phyloP scores from a whole-genome alignment of 192 early-diverging fungal species.

The Backusella westeae region DNA sequence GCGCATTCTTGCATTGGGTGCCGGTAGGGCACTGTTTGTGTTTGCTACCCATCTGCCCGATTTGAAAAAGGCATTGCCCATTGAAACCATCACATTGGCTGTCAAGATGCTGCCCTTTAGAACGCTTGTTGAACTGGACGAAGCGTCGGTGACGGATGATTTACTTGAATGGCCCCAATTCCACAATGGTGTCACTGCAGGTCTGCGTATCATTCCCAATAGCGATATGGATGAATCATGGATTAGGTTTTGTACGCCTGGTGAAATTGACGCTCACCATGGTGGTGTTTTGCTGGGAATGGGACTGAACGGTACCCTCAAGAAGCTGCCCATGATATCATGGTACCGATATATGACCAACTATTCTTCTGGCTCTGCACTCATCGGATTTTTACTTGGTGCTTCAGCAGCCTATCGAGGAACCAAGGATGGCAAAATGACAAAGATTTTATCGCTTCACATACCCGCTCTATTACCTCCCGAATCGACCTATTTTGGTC shows the following conservation, averaged over 20 bases:
- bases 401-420: conserved; percentile 68
- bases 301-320: conserved; percentile 77
- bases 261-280: conserved; percentile 54
- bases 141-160: conserved; percentile 34
- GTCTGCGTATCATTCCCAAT: conserved; percentile 61
- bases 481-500: conserved; percentile 55
- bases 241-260: conserved; percentile 75
- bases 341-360: conserved; percentile 64
- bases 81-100: conserved; percentile 53
- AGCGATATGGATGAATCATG: conserved; percentile 67
- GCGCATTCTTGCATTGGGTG: conserved; percentile 63
- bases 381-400: conserved; percentile 77
- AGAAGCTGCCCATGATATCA: conserved; percentile 50
- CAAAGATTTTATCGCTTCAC: conserved; percentile 73
- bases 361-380: conserved; percentile 60
- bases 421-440: conserved; percentile 58
- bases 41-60: conserved; percentile 58
- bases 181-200: conserved; percentile 84
- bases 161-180: conserved; percentile 80
- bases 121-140: conserved; percentile 52
- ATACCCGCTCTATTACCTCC: conserved; percentile 68
- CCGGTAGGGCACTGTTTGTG: conserved; percentile 66
- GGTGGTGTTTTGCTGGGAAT: conserved; percentile 82
- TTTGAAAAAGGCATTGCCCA: conserved; percentile 53
- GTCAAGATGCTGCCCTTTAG: conserved; percentile 67